These are phyloP conservation scores for Pseudocercospora fuligena DNA, from an alignment of 2,329 filamentous ascomycete genomes.

Conservation along the genomic window DNA sequence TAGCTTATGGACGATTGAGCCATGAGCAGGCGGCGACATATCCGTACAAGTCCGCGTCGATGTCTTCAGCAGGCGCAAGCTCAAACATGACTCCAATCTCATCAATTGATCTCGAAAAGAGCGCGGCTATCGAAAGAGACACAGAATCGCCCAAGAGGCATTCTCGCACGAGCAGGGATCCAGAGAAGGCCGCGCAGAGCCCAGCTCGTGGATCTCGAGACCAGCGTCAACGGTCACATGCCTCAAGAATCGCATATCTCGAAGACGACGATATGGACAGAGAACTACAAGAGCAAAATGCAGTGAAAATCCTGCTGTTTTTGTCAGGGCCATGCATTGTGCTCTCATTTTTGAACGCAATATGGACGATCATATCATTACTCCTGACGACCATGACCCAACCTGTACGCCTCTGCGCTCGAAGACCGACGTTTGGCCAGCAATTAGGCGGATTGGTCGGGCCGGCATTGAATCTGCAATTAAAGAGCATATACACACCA, in stretches of 20 bases:
- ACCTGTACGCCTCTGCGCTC: constrained; percentile 60
- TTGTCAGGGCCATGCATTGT: constrained; percentile 60
- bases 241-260: constrained; percentile 28
- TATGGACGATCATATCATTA: constrained; percentile 60
- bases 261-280: constrained; percentile 44
- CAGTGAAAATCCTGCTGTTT: constrained; percentile 55
- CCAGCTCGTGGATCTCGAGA: constrained; percentile 21
- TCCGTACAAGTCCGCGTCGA: constrained; percentile 35
- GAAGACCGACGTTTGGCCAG: constrained; percentile 52
- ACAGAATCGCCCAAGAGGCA: constrained; percentile 22
- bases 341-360: constrained; percentile 57
- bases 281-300: constrained; percentile 48
- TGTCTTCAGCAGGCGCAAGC: constrained; percentile 36
- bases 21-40: constrained; percentile 24
- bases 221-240: constrained; percentile 13
- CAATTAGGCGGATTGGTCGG: constrained; percentile 59
- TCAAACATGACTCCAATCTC: constrained; percentile 35
- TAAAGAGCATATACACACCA: constrained; percentile 54
- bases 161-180: constrained; percentile 28
- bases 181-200: constrained; percentile 33
- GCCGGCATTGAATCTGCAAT: constrained; percentile 58
- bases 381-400: constrained; percentile 57
- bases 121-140: constrained; percentile 19
- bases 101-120: constrained; percentile 41
- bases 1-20: constrained; percentile 14